phyloP scores from a whole-genome alignment of 2,329 filamentous ascomycete species.

The Aphanoascus verrucosus region DNA sequence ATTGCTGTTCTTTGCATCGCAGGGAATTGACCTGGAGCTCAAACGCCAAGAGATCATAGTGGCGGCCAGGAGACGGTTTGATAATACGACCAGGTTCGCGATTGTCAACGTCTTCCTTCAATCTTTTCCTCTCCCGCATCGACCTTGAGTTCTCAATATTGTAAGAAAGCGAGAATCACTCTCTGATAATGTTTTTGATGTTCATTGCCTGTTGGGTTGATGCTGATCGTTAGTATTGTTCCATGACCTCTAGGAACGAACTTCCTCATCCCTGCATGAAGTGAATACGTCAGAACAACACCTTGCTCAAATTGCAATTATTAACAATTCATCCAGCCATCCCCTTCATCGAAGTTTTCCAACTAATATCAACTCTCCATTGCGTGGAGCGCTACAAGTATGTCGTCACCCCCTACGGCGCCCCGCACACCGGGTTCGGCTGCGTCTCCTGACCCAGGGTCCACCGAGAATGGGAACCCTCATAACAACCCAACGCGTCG shows the following conservation, averaged over 20 bases:
- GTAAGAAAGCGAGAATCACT: not conserved
- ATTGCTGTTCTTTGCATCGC: no score
- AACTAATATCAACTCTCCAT: not conserved
- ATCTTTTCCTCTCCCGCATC: not conserved
- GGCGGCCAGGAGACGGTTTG: constrained; percentile 1
- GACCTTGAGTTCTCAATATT: not conserved
- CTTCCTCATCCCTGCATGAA: not conserved
- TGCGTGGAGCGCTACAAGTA: not conserved
- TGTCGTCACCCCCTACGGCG: constrained; percentile 9
- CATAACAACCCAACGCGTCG: constrained; percentile 27
- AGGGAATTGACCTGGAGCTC: not conserved
- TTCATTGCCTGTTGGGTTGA: constrained; percentile 2
- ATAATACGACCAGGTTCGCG: not conserved
- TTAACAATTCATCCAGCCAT: not conserved
- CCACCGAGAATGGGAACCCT: constrained; percentile 9
- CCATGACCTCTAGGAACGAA: not conserved
- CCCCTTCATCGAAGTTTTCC: not conserved
- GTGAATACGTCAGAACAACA: not conserved
- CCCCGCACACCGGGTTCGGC: constrained; percentile 9
- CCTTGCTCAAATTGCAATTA: not conserved
- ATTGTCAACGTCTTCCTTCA: not conserved
- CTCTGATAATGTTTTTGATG: not conserved
- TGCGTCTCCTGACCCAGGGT: constrained; percentile 9
- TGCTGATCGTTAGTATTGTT: not conserved
- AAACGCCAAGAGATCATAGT: constrained; percentile 6